Evolutionary conservation across 352 stramenopile genomes (phyloP).

Genomic region (Globisporangium paddicum): DNA sequence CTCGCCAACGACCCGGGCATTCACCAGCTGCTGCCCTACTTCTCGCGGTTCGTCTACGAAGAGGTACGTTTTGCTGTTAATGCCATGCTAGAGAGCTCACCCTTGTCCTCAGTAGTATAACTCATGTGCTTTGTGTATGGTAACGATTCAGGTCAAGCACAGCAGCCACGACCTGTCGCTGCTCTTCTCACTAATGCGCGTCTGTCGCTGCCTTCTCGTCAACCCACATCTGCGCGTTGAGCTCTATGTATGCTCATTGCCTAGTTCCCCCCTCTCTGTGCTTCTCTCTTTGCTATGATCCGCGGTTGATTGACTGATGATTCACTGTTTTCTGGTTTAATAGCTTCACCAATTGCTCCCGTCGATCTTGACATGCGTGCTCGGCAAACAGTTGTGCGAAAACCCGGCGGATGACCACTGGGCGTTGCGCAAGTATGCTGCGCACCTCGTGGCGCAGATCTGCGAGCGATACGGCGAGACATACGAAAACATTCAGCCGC

Average conservation of each 20-base stretch:
- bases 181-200: slow-evolving; percentile 84
- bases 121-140: background rate
- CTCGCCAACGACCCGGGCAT: slow-evolving; percentile 83
- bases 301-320: background rate
- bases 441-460: slow-evolving; percentile 78
- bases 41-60: slow-evolving; percentile 87
- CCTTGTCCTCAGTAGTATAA: no score
- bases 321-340: background rate
- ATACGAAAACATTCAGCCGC: slow-evolving; percentile 90
- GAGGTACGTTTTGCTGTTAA: slow-evolving; percentile 25
- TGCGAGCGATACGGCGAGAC: slow-evolving; percentile 84
- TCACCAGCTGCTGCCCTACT: slow-evolving; percentile 87
- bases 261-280: background rate
- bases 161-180: slow-evolving; percentile 74
- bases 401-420: slow-evolving; percentile 88
- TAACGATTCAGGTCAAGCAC: slow-evolving; percentile 53
- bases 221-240: slow-evolving; percentile 93
- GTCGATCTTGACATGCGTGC: slow-evolving; percentile 90
- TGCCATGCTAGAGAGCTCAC: no score
- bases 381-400: slow-evolving; percentile 88
- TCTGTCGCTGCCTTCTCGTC: slow-evolving; percentile 85
- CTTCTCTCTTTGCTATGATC: background rate
- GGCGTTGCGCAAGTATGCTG: slow-evolving; percentile 84
- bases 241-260: slow-evolving; percentile 71
- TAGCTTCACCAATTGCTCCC: slow-evolving; percentile 93